Conservation (phyloP, 1,284 basidiomycete genomes). For the Psilocybe mexicana region DNA sequence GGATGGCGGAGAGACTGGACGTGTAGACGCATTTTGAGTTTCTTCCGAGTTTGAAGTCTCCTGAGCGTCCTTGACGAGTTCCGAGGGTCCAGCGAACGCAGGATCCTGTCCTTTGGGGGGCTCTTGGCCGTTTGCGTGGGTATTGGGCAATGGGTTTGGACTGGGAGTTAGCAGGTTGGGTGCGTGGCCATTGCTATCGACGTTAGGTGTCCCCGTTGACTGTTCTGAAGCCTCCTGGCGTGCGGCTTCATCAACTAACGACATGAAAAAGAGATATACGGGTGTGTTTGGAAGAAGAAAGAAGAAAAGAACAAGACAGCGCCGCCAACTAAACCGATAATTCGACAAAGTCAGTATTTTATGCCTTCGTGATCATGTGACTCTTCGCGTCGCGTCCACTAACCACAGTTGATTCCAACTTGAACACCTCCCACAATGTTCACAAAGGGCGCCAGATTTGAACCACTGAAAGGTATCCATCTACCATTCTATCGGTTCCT, state of each 20-base stretch:
- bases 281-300: conserved; percentile 4
- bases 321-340: background rate
- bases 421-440: conserved; percentile 31
- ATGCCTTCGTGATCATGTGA: conserved; percentile 26
- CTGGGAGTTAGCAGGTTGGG: background rate
- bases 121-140: conserved; percentile 6
- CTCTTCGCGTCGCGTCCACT: conserved; percentile 21
- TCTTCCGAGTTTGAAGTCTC: conserved; percentile 16
- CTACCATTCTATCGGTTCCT: background rate
- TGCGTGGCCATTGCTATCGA: conserved; percentile 3
- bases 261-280: conserved; percentile 7
- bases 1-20: conserved; percentile 12
- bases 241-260: conserved; percentile 8
- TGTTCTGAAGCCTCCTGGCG: conserved; percentile 5
- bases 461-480: conserved; percentile 36
- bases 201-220: conserved; percentile 10
- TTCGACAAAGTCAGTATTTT: conserved; percentile 2
- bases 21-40: conserved; percentile 17
- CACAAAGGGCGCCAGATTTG: conserved; percentile 42
- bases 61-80: conserved; percentile 16
- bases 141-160: background rate
- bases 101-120: conserved; percentile 3
- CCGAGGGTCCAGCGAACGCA: conserved; percentile 18
- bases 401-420: background rate
- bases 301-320: background rate